Base-by-base conservation (phyloP, 2,329 filamentous ascomycete genomes). In the Talaromyces verruculosus region DNA sequence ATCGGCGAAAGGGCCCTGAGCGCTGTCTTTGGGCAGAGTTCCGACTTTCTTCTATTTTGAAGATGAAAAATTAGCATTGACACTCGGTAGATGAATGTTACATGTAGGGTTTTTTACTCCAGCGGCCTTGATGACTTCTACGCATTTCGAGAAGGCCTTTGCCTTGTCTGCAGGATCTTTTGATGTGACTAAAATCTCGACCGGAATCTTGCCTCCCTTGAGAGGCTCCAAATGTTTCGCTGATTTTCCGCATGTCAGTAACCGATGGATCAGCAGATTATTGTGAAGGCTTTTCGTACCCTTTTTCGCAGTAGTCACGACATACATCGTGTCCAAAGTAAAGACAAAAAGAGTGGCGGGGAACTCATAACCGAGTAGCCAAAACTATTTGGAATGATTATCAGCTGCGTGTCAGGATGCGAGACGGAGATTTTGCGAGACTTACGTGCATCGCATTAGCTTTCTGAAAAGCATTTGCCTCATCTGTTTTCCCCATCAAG, bases 291-390 rank as follows among this genome's bases (percentile, higher is more conserved):
- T 30, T 43, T 62, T 51, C 73, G 69, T 77, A 96, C 93, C 94
- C 88, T 99, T 99, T 82, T 99, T 99, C 67, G 92, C 90, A 5
- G 95, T 99, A 6, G 95, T 99, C 70, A 99, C 88, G 67, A 98
- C 90, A 80, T 95, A 96, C 72, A 98, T 84, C 57, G 88, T 88
- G 68, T 98, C 95, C 68, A 89, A 83, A 1, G 94, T 98, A 77
- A 99, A 89, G 62, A 99, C 85, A 84, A 99, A 92, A 69, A 99
- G 84, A 0, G 95, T 99, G 45, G 94, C 93, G 39, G 95, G 95
- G 75, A 99, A 99, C 79, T 99, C 95, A 84, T 99, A 99, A 73
- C 95, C 95, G 68, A 99, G 87, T 64, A 99, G 85, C 96, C 96
- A 99, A 80, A 98, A 96, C 93, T 97, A 67, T 70, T 49, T 68